These are phyloP conservation scores for Eurotiales sp. DNA, from an alignment of 2,329 filamentous ascomycete species.

Conservation along the genomic window DNA sequence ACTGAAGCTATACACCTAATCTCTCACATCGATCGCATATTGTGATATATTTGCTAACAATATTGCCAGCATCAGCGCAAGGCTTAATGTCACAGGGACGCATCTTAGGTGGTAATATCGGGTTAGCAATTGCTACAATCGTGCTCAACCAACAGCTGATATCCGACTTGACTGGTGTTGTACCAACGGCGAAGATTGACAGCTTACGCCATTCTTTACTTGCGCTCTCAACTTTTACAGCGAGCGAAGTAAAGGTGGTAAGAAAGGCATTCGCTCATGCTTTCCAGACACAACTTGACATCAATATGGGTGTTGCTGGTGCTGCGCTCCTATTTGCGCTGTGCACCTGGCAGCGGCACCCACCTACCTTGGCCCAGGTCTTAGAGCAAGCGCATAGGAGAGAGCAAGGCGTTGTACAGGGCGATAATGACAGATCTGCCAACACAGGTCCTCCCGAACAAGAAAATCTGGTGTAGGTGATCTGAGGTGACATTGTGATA, in stretches of 20 bases:
- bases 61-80: conserved; percentile 2
- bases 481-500: too few species aligned
- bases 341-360: neutral
- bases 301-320: neutral
- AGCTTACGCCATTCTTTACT: neutral
- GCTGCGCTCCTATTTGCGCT: neutral
- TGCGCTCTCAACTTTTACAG: neutral
- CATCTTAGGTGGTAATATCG: conserved; percentile 3
- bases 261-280: neutral
- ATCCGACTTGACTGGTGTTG: conserved; percentile 3
- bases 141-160: conserved; percentile 7
- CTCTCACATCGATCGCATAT: too few species aligned
- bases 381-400: too few species aligned
- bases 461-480: too few species aligned
- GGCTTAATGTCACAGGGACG: conserved; percentile 4
- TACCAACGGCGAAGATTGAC: neutral
- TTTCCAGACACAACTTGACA: neutral
- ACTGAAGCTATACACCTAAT: too few species aligned
- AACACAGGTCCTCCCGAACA: too few species aligned
- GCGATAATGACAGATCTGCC: too few species aligned
- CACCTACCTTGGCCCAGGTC: neutral
- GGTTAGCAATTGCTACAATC: conserved; percentile 3
- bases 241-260: neutral
- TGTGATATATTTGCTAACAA: neutral
- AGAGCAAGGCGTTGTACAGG: too few species aligned